Evolutionary conservation across 2,329 filamentous ascomycete species (phyloP).

Genomic region (Myriosclerotinia duriaeana): DNA sequence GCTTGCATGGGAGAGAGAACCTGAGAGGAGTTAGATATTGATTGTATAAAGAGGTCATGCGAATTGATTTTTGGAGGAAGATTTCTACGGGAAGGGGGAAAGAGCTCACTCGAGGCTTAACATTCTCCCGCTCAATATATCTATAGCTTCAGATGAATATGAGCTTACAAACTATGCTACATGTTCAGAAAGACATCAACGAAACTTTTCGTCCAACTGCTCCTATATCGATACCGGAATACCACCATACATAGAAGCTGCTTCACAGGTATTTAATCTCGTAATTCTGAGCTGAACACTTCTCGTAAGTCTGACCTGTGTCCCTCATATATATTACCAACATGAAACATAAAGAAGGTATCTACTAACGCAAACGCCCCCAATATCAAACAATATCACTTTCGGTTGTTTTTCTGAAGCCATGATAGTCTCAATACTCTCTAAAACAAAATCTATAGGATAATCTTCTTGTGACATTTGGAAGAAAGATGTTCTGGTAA

Average conservation of each 20-base stretch:
- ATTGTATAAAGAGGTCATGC: neutral
- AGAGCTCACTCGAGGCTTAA: neutral
- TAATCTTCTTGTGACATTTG: conserved; percentile 39
- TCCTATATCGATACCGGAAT: neutral
- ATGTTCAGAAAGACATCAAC: neutral
- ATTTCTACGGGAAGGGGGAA: neutral
- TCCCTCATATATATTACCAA: neutral
- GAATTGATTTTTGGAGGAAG: neutral
- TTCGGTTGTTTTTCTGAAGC: conserved; percentile 56
- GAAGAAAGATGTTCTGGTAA: conserved; percentile 5
- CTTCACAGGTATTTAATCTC: neutral
- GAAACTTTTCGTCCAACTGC: neutral
- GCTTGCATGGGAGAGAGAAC: conserved; percentile 89
- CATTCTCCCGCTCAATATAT: neutral
- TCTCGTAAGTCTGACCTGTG: neutral
- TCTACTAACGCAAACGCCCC: conserved; percentile 85
- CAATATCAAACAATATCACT: conserved; percentile 78
- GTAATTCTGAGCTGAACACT: neutral
- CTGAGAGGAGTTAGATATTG: conserved; percentile 42
- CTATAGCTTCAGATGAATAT: neutral
- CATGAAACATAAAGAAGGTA: conserved; percentile 6
- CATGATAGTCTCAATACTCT: conserved; percentile 43
- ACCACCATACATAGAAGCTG: neutral
- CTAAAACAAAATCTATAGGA: conserved; percentile 37
- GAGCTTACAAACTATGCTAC: too few relatives aligned